These are phyloP conservation scores for Fusarium begoniae DNA, from an alignment of 2,329 filamentous ascomycete genomes.

Conservation along the genomic window DNA sequence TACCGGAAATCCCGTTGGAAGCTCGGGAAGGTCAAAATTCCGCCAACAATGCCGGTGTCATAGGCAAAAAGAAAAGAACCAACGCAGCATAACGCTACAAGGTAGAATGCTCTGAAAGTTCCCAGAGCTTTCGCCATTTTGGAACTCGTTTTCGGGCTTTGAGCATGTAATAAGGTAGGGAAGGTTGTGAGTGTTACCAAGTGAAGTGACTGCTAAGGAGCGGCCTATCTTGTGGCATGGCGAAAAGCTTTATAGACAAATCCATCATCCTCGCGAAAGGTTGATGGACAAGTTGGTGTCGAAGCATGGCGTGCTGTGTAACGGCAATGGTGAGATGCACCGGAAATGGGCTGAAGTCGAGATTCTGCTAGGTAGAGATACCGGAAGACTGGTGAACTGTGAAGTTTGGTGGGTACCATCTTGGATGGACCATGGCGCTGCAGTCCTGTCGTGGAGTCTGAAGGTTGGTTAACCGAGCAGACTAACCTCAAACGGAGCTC, in stretches of 20 bases:
- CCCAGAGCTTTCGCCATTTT: neutral
- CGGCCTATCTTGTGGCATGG: neutral
- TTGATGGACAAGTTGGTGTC: neutral
- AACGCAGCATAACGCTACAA: neutral
- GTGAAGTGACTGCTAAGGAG: neutral
- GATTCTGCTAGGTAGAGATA: neutral
- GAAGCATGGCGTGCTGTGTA: neutral
- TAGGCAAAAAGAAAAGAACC: neutral
- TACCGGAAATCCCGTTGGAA: neutral
- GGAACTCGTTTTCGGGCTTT: neutral
- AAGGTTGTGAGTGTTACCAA: neutral
- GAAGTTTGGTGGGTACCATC: neutral
- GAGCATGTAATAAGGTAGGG: neutral
- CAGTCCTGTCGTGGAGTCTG: neutral
- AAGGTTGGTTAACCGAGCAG: neutral
- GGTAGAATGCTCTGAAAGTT: neutral
- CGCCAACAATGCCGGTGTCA: neutral
- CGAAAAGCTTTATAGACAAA: neutral
- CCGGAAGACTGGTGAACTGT: neutral
- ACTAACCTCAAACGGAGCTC: neutral
- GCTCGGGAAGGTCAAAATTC: neutral
- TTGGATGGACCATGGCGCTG: neutral
- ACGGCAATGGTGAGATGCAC: neutral
- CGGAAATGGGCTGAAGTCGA: neutral
- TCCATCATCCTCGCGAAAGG: neutral